Conservation (phyloP, 139 green algal genomes). For the Raphidocelis subcapitata region DNA sequence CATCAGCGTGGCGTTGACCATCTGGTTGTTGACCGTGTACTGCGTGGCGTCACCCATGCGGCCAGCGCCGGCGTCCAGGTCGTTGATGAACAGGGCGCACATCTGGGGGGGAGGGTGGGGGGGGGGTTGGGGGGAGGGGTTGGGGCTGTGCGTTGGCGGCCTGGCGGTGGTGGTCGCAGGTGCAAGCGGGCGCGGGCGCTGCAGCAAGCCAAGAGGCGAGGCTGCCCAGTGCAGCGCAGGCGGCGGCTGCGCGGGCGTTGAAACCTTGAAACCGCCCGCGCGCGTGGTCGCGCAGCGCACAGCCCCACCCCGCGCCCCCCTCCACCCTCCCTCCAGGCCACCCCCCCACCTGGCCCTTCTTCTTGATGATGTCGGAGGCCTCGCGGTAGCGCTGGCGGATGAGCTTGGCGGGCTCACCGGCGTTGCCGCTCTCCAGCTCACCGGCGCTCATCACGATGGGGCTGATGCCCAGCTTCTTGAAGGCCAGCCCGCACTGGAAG, state of each 20-base stretch:
- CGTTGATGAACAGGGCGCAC: conserved; percentile 99
- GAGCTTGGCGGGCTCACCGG: conserved; percentile 98
- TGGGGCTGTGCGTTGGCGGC: too few species aligned
- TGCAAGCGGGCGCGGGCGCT: too few species aligned
- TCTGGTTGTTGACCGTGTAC: conserved; percentile 99
- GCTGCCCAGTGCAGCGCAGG: too few species aligned
- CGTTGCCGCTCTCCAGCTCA: conserved; percentile 98
- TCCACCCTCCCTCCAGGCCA: too few species aligned
- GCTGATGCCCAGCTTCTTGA: conserved; percentile 96
- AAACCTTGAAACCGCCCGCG: too few species aligned
- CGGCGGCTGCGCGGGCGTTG: too few species aligned
- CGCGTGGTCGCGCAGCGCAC: too few species aligned
- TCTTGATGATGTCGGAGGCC: conserved; percentile 97
- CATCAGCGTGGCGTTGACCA: conserved; percentile 99
- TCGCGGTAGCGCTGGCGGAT: conserved; percentile 97
- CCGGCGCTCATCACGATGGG: conserved; percentile 99
- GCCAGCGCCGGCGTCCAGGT: conserved; percentile 95
- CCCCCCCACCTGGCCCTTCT: conserved; percentile 70
- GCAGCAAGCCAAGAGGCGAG: too few species aligned
- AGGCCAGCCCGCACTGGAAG: conserved; percentile 96
- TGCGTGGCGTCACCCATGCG: conserved; percentile 96
- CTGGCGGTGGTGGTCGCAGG: too few species aligned
- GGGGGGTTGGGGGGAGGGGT: too few species aligned
- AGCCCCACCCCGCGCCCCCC: too few species aligned
- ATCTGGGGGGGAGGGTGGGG: conserved; percentile 64